phyloP scores from a whole-genome alignment of 2,329 filamentous ascomycete genomes.

The Phialophora tarda region DNA sequence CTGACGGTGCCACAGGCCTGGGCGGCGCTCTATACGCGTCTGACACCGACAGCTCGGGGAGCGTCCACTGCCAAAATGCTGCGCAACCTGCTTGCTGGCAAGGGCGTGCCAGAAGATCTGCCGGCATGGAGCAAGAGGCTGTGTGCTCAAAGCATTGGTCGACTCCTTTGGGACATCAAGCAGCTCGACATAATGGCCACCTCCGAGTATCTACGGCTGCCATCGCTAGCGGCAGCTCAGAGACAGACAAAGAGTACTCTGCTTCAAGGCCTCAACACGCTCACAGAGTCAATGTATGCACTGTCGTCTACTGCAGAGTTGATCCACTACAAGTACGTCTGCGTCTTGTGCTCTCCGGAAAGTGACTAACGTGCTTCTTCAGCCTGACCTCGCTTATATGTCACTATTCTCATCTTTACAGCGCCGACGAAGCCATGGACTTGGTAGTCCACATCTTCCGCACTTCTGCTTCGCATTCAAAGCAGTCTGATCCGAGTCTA shows the following conservation, averaged over 20 bases:
- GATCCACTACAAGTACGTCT: slow-evolving; percentile 36
- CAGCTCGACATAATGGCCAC: slow-evolving; percentile 34
- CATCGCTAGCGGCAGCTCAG: slow-evolving; percentile 31
- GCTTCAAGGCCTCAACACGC: slow-evolving; percentile 31
- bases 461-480: slow-evolving; percentile 27
- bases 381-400: slow-evolving; percentile 32
- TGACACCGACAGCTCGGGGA: slow-evolving; percentile 25
- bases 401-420: slow-evolving; percentile 36
- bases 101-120: slow-evolving; percentile 27
- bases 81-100: slow-evolving; percentile 29
- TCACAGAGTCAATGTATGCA: slow-evolving; percentile 31
- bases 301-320: slow-evolving; percentile 30
- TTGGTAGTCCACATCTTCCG: slow-evolving; percentile 33
- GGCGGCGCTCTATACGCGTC: slow-evolving; percentile 26
- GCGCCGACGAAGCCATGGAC: slow-evolving; percentile 33
- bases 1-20: slow-evolving; percentile 25
- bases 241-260: slow-evolving; percentile 32
- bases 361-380: slow-evolving; percentile 10
- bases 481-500: slow-evolving; percentile 21
- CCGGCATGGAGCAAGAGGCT: slow-evolving; percentile 35
- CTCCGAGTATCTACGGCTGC: slow-evolving; percentile 28
- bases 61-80: slow-evolving; percentile 29
- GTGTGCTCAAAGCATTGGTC: slow-evolving; percentile 34
- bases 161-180: slow-evolving; percentile 35
- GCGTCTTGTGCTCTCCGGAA: not conserved